Conservation (phyloP, 345 rosid genomes). For the Trapa incisa region DNA sequence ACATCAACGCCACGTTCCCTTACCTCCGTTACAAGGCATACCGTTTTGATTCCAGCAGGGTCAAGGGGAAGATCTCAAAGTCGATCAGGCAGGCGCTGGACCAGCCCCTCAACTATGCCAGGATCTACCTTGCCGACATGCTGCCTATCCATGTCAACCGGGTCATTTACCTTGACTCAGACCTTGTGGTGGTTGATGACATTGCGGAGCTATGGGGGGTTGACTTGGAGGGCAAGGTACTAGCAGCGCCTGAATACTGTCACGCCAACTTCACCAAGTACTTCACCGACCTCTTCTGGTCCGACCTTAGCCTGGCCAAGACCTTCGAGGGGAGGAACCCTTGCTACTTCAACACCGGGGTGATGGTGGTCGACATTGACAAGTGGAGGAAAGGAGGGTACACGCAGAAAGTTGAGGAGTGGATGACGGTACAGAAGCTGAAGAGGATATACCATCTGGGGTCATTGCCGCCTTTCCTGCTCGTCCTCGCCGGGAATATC, state of each 20-base stretch:
- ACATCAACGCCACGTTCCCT: conserved; percentile 35
- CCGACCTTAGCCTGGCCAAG: conserved; percentile 13
- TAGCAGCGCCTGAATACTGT: conserved; percentile 40
- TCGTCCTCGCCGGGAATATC: conserved; percentile 42
- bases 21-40: conserved; percentile 28
- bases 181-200: conserved; percentile 39
- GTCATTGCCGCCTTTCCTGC: conserved; percentile 40
- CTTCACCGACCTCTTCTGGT: conserved; percentile 35
- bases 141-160: conserved; percentile 24
- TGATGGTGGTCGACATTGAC: conserved; percentile 37
- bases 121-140: conserved; percentile 34
- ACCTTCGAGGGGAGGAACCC: conserved; percentile 27
- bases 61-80: conserved; percentile 36
- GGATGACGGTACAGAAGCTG: conserved; percentile 45
- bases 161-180: conserved; percentile 36
- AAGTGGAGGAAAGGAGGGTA: conserved; percentile 39
- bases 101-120: conserved; percentile 43
- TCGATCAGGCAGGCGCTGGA: conserved; percentile 41
- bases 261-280: conserved; percentile 35
- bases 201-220: conserved; percentile 35
- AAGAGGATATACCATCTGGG: conserved; percentile 44
- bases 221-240: conserved; percentile 29
- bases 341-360: conserved; percentile 43
- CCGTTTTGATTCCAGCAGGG: conserved; percentile 25
- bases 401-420: conserved; percentile 32